phyloP scores from a whole-genome alignment of 2,329 filamentous ascomycete genomes.

The Zasmidium cellare region DNA sequence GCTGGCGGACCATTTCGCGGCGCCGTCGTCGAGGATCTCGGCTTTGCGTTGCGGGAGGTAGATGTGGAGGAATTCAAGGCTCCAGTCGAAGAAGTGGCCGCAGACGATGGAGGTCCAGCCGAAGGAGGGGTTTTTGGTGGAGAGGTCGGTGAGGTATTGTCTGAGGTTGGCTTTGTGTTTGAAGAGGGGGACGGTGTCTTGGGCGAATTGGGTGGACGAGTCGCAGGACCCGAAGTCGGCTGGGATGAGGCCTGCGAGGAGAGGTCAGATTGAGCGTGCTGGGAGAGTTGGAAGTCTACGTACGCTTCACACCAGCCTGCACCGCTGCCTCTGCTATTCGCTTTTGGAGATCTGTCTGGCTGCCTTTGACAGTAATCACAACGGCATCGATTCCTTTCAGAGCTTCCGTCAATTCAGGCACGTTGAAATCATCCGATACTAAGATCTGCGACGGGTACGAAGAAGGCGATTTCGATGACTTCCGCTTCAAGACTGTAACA shows the following conservation, averaged over 20 bases:
- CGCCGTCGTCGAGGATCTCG: conserved; percentile 58
- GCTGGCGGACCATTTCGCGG: conserved; percentile 52
- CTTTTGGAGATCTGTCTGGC: conserved; percentile 46
- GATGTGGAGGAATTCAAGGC: conserved; percentile 56
- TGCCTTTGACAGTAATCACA: conserved; percentile 48
- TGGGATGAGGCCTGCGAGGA: conserved; percentile 50
- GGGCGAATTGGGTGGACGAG: conserved; percentile 37
- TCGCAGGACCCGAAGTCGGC: conserved; percentile 57
- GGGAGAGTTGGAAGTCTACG: neutral
- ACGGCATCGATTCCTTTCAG: conserved; percentile 60
- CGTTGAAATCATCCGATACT: conserved; percentile 49
- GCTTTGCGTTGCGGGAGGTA: conserved; percentile 51
- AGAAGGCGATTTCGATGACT: conserved; percentile 45
- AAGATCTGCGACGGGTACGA: conserved; percentile 35
- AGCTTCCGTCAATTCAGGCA: conserved; percentile 50
- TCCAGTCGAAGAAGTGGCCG: conserved; percentile 64
- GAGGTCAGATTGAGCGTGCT: neutral
- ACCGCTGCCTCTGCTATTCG: conserved; percentile 60
- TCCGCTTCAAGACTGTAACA: conserved; percentile 57
- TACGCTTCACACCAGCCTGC: conserved; percentile 58
- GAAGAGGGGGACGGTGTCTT: conserved; percentile 53
- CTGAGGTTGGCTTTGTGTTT: conserved; percentile 49
- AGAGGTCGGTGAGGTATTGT: conserved; percentile 52
- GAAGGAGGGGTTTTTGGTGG: conserved; percentile 42
- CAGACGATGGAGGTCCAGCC: conserved; percentile 62